These are phyloP conservation scores for Macrolepiota albuminosa DNA, from an alignment of 768 basidiomycete species.

Conservation along the genomic window DNA sequence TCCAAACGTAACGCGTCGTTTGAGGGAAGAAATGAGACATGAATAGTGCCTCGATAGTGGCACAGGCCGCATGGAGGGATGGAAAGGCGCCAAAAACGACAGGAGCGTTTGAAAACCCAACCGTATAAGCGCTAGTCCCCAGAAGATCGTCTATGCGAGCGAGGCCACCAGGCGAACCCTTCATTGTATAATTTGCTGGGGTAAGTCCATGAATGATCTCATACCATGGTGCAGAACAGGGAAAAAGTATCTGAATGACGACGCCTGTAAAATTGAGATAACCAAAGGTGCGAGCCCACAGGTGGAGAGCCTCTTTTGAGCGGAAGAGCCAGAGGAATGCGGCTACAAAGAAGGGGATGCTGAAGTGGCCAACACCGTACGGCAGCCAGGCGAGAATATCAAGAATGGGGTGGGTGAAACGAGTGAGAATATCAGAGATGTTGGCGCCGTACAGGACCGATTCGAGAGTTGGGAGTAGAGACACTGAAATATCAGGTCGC, in stretches of 20 bases:
- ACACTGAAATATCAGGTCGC: conserved; percentile 85
- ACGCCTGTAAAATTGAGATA: conserved; percentile 92
- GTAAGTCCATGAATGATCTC: conserved; percentile 95
- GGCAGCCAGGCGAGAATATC: conserved; percentile 96
- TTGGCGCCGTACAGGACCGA: conserved; percentile 95
- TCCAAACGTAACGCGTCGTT: conserved; percentile 65
- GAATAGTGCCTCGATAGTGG: conserved; percentile 91
- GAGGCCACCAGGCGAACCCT: conserved; percentile 90
- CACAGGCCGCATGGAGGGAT: conserved; percentile 84
- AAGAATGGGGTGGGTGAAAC: conserved; percentile 88
- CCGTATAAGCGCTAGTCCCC: conserved; percentile 69
- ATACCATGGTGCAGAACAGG: conserved; percentile 96
- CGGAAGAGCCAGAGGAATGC: conserved; percentile 88
- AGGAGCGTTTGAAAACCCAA: conserved; percentile 80
- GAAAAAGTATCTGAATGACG: conserved; percentile 80
- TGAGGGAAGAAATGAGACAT: conserved; percentile 92
- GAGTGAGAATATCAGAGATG: conserved; percentile 93
- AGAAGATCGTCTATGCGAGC: conserved; percentile 90
- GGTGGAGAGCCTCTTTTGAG: conserved; percentile 70
- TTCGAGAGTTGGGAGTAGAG: conserved; percentile 91
- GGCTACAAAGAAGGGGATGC: conserved; percentile 81
- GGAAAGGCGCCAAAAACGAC: conserved; percentile 98
- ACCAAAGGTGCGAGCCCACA: conserved; percentile 86
- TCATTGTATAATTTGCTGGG: conserved; percentile 89
- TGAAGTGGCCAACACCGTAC: conserved; percentile 93